Evolutionary conservation across 768 basidiomycete species (phyloP), one percentile per base, ranked within the genome.

Genomic region (Hericium rajendrae): DNA sequence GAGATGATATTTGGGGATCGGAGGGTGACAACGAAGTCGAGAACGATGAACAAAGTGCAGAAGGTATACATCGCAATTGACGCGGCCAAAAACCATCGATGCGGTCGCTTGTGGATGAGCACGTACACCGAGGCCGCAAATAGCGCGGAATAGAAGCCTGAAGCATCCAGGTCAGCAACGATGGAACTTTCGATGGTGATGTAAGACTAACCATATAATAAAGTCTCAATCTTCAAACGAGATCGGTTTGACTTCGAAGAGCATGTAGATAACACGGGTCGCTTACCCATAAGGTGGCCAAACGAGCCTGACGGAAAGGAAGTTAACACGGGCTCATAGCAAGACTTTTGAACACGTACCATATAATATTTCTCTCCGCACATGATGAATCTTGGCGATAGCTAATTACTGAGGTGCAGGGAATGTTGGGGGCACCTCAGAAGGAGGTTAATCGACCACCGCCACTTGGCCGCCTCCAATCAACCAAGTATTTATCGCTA

Each of bases 61-160:
- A 46, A 9, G 6, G 43, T 20, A 20, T 18, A 46, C 20, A 20
- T 46, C 9, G 43, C n/a, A 16, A 46, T 20, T 20, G 43, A 18
- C n/a, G 20, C n/a, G 13, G 43, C 43, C 43, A 46, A 20, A 20
- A 46, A 46, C 43, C 43, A 46, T 20, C 43, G 43, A n/a, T 46
- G n/a, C 43, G 43, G 43, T n/a, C 43, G 43, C 16, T 46, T 46
- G 43, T 46, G 20, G 16, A 46, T n/a, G 43, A 46, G 16, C 15
- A 46, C 43, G 16, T 46, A 46, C 6, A 46, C 43, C 0, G 43
- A 46, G 18, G 41, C 12, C 38, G 38, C 5, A 4, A 37, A n/a
- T 43, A 53, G 38, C 11, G 56, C 65, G 54, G 53, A 60, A 38
- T 38, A 72, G 69, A 70, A 69, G 51, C 70, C 68, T 46, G 43